Evolutionary conservation across 225 moss, liverwort and hornwort genomes (phyloP).

Genomic region (Rhytidiadelphus loreus): DNA sequence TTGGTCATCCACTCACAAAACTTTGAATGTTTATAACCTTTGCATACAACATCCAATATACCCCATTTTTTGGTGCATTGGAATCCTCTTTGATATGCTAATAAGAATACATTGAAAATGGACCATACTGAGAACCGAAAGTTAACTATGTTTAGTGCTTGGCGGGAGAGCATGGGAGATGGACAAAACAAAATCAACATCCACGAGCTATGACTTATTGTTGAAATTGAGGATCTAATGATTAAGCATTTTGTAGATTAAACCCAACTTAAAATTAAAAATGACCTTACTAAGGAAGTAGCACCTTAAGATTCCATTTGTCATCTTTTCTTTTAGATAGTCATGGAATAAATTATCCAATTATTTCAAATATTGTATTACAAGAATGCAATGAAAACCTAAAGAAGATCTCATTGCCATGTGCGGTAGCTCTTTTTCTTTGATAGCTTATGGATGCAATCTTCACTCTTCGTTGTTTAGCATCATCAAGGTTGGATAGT

Average conservation of each 20-base stretch:
- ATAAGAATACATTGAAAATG: not conserved
- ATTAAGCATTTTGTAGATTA: not conserved
- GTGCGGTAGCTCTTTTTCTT: fast-evolving
- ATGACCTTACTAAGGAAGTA: not conserved
- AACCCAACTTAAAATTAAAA: not conserved
- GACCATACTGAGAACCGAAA: not conserved
- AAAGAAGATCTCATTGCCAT: not conserved
- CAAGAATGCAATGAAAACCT: not conserved
- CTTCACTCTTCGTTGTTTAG: too few species aligned
- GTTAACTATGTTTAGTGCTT: not conserved
- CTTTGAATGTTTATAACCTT: not conserved
- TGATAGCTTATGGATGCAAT: too few species aligned
- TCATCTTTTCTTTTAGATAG: not conserved
- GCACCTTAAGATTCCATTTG: not conserved
- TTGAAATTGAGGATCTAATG: not conserved
- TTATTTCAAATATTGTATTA: not conserved
- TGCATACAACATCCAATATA: not conserved
- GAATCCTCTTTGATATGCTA: not conserved
- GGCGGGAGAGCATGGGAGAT: not conserved
- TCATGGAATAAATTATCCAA: not conserved
- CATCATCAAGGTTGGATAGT: fast-evolving
- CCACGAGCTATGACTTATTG: not conserved
- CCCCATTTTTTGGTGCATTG: not conserved
- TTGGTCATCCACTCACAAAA: not conserved
- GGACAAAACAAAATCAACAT: not conserved